A percentile compares a stretch with the other conserved stretches of the same genome.
Conservation (phyloP, 2,329 filamentous ascomycete genomes). For the Clonostachys chloroleuca region DNA sequence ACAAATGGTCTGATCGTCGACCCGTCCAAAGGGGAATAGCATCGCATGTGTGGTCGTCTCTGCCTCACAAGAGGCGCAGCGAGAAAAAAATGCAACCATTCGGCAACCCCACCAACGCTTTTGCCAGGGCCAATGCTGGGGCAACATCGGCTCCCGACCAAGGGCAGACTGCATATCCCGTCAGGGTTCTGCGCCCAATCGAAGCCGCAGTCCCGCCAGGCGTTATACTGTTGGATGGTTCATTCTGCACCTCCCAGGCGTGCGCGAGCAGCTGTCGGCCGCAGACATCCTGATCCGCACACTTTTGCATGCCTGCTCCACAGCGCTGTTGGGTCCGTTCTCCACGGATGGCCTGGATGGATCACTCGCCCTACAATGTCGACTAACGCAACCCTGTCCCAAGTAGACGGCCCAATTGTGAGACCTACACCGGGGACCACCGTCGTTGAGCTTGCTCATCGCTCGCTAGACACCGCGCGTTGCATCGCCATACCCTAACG, state of each 20-base stretch:
- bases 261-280: too few relatives aligned
- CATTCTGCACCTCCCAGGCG: neutral
- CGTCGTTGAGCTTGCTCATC: neutral
- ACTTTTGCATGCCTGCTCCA: too few relatives aligned
- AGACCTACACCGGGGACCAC: constrained; percentile 4
- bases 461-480: neutral
- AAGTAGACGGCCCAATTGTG: constrained; percentile 1
- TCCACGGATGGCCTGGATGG: neutral
- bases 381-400: too few relatives aligned
- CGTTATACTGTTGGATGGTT: constrained; percentile 2
- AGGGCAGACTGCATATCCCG: constrained; percentile 14
- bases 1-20: too few relatives aligned
- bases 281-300: too few relatives aligned
- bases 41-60: too few relatives aligned
- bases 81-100: neutral
- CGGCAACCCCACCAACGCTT: constrained; percentile 2
- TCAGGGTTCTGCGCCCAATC: constrained; percentile 29
- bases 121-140: constrained; percentile 1
- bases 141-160: neutral
- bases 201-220: neutral
- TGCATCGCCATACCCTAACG: too few relatives aligned
- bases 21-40: too few relatives aligned
- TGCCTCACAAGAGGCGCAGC: too few relatives aligned
- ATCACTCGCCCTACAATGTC: neutral
- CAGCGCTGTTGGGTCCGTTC: too few relatives aligned